phyloP scores from a whole-genome alignment of 371 early-diverging fungal genomes.

The Lichtheimia hyalospora region DNA sequence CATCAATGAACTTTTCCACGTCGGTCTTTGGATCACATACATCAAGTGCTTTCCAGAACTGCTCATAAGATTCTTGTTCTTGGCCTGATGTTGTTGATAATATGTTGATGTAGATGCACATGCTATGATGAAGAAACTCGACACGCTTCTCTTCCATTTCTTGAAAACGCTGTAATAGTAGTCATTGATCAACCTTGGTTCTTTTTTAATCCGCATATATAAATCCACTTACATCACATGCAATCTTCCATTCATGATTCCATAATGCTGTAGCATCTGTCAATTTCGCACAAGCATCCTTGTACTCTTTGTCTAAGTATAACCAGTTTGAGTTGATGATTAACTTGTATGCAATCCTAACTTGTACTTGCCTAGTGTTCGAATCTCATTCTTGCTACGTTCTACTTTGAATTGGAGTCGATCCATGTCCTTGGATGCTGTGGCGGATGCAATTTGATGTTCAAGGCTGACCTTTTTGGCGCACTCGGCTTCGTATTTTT shows the following conservation, averaged over 20 bases:
- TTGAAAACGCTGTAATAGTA: conserved; percentile 64
- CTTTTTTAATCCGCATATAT: neutral
- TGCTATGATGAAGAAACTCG: conserved; percentile 75
- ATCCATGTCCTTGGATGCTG: conserved; percentile 31
- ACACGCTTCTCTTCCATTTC: conserved; percentile 86
- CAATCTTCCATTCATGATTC: conserved; percentile 66
- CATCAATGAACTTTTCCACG: conserved; percentile 68
- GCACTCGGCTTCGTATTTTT: conserved; percentile 68
- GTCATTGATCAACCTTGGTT: neutral
- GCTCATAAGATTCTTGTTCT: conserved; percentile 89
- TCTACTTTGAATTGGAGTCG: conserved; percentile 34
- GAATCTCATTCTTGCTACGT: conserved; percentile 34
- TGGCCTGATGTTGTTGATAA: conserved; percentile 78
- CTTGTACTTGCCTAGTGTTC: conserved; percentile 27
- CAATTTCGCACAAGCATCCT: conserved; percentile 60
- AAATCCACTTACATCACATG: conserved; percentile 63
- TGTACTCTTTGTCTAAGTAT: conserved; percentile 67
- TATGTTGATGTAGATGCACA: conserved; percentile 88
- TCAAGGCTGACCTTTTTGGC: conserved; percentile 38
- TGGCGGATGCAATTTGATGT: conserved; percentile 31
- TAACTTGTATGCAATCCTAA: too few species aligned
- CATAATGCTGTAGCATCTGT: conserved; percentile 70
- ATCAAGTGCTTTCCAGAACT: conserved; percentile 70
- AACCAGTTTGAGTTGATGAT: too few species aligned
- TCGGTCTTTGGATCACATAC: conserved; percentile 71